Evolutionary conservation across 129 eudicot species (phyloP).

Genomic region (Ambrosia artemisiifolia): DNA sequence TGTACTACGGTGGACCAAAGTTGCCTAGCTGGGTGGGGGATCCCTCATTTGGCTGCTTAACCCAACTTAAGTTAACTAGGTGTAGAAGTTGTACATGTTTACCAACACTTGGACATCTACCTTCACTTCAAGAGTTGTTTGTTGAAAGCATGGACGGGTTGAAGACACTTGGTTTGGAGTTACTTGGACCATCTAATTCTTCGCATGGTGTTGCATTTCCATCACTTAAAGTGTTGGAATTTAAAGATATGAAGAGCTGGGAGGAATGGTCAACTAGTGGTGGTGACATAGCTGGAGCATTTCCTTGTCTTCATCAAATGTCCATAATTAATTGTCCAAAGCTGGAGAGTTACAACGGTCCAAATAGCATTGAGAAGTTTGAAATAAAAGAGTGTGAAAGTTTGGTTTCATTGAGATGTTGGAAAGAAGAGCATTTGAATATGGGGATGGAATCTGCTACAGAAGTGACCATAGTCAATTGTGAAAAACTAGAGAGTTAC

Average conservation of each 20-base stretch:
- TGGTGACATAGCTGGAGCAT: too few species aligned
- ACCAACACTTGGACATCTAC: too few species aligned
- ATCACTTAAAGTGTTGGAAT: slow-evolving; percentile 20
- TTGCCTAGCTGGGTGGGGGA: slow-evolving; percentile 57
- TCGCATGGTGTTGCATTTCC: slow-evolving; percentile 27
- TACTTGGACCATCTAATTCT: slow-evolving; percentile 18
- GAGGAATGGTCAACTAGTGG: too few species aligned
- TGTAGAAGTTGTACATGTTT: slow-evolving; percentile 29
- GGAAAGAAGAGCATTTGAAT: background rate
- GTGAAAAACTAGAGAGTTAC: slow-evolving; percentile 16
- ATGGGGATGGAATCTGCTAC: background rate
- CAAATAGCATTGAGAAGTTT: too few species aligned
- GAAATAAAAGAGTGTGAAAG: background rate
- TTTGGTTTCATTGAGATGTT: slow-evolving; percentile 16
- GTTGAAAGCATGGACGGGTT: slow-evolving; percentile 30
- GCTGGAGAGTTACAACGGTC: too few species aligned
- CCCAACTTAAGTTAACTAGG: slow-evolving; percentile 20
- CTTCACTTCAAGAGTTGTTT: slow-evolving; percentile 17
- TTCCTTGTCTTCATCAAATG: too few species aligned
- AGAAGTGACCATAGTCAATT: background rate
- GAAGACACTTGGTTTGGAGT: slow-evolving; percentile 34
- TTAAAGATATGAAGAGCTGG: too few species aligned
- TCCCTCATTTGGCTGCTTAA: slow-evolving; percentile 29
- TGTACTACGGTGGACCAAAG: slow-evolving; percentile 22
- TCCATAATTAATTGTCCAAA: too few species aligned